phyloP scores from a whole-genome alignment of 768 basidiomycete genomes.

The Suillus ampliporus region DNA sequence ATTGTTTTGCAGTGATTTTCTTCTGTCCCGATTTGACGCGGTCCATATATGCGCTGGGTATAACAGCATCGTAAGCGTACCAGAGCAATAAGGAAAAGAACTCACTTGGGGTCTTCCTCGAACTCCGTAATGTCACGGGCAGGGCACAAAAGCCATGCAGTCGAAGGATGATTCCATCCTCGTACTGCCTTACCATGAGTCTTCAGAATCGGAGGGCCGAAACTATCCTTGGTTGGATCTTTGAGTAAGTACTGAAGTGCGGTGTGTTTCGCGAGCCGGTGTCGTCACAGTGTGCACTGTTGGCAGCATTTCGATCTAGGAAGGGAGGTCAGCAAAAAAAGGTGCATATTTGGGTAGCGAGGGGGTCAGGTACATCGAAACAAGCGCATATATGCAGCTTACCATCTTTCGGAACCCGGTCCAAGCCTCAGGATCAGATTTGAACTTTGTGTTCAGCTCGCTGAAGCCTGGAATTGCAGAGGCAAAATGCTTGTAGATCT shows the following conservation, averaged over 20 bases:
- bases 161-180: slow-evolving; percentile 2
- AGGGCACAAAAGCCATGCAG: slow-evolving; percentile 7
- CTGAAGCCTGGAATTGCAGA: too few relatives aligned
- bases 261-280: background rate
- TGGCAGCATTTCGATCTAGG: slow-evolving; percentile 8
- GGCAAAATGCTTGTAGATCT: too few relatives aligned
- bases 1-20: slow-evolving; percentile 7
- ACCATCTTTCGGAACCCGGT: background rate
- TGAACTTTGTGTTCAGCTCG: too few relatives aligned
- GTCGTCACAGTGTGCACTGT: background rate
- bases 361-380: too few relatives aligned
- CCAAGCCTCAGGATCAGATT: background rate
- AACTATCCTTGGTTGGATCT: slow-evolving; percentile 1
- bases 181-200: slow-evolving; percentile 1
- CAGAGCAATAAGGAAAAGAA: background rate
- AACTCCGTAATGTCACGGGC: background rate
- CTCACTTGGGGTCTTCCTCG: background rate
- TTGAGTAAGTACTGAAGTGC: slow-evolving; percentile 5
- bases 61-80: background rate
- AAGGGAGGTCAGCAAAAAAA: too few relatives aligned
- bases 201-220: slow-evolving; percentile 5
- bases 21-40: background rate
- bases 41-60: slow-evolving; percentile 10
- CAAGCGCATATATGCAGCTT: background rate
- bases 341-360: too few relatives aligned